Base-by-base conservation (phyloP, 768 basidiomycete genomes). In the Leccinum ochraceum region DNA sequence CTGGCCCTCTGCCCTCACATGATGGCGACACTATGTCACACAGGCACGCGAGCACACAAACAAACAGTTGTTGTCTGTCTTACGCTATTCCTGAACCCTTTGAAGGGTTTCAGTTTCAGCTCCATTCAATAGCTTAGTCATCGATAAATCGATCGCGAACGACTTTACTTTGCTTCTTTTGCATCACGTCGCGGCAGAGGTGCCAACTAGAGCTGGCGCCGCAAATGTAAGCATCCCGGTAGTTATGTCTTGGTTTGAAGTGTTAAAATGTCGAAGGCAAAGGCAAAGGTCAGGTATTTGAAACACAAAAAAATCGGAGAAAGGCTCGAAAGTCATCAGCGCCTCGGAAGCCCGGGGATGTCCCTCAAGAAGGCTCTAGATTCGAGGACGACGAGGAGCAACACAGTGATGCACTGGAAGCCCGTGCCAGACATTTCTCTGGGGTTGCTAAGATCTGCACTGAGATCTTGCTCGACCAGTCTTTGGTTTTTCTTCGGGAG, bases 261-360 rank as follows among this genome's bases (percentile, higher is more conserved):
- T 14, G 28, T 46, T 60, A 32, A 70, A 37, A 37, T 8, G 13
- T 39, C 34, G 3, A 65, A 86, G 75, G 90, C 90, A 1, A 87
- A 82, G 59, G 87, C 89, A 2, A 90, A 92, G 71, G 74, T 83
- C 65, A 78, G 86, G 60, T 92, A 94, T 70, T 77, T 92, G 50
- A 86, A 83, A 69, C 84, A 84, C 55, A 94, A 94, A 75, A 84
- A 84, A 63, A 83, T 55, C 80, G 87, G 58, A 81, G 83, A 69
- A 69, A 88, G 74, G 78, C 74, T 53, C 75, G 75, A 61, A 81
- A 77, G 54, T 54, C 66, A 22, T 68, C 73, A 9, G 67, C 69
- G 24, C 63, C 73, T 28, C 64, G 60, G 20, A 70, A 74, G n/a
- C 58, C 64, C 10, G 71, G 71, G 56, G 64, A 63, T 9, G 44